Percentiles rank a stretch among this genome's conserved stretches.
These are phyloP conservation scores for Pyricularia pennisetigena DNA, from an alignment of 2,329 filamentous ascomycete species.

Conservation along the genomic window DNA sequence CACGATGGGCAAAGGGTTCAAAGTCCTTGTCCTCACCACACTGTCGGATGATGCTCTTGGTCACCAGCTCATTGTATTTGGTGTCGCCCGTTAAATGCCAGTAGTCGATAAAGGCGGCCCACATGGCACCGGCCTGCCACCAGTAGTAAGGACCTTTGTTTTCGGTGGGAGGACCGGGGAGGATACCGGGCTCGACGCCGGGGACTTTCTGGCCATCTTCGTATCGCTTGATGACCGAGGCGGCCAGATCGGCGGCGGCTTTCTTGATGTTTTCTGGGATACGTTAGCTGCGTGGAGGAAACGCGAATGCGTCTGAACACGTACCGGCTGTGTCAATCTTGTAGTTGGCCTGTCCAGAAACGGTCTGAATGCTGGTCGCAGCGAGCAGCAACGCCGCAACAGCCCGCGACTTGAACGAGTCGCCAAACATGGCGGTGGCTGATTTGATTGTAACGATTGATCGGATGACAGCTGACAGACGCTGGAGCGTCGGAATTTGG, in stretches of 20 bases:
- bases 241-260: constrained; percentile 33
- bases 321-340: background rate
- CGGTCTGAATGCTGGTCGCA: background rate
- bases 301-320: background rate
- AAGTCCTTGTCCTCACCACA: constrained; percentile 43
- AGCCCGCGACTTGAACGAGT: background rate
- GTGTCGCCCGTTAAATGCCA: constrained; percentile 57
- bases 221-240: constrained; percentile 34
- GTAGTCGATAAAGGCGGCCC: constrained; percentile 59
- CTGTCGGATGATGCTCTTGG: constrained; percentile 46
- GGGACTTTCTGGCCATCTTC: constrained; percentile 31
- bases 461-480: background rate
- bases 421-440: background rate
- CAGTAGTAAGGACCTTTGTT: constrained; percentile 50
- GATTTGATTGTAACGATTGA: background rate
- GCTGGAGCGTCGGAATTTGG: background rate
- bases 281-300: background rate
- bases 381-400: background rate
- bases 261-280: constrained; percentile 31
- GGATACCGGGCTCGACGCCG: constrained; percentile 42
- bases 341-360: background rate
- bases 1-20: constrained; percentile 50
- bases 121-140: constrained; percentile 66
- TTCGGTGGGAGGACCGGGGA: constrained; percentile 39
- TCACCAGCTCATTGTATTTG: constrained; percentile 51